A percentile compares a stretch with the other conserved stretches of the same genome.
Evolutionary conservation across 2,329 filamentous ascomycete species (phyloP).

Genomic region (Sarocladium kiliense): DNA sequence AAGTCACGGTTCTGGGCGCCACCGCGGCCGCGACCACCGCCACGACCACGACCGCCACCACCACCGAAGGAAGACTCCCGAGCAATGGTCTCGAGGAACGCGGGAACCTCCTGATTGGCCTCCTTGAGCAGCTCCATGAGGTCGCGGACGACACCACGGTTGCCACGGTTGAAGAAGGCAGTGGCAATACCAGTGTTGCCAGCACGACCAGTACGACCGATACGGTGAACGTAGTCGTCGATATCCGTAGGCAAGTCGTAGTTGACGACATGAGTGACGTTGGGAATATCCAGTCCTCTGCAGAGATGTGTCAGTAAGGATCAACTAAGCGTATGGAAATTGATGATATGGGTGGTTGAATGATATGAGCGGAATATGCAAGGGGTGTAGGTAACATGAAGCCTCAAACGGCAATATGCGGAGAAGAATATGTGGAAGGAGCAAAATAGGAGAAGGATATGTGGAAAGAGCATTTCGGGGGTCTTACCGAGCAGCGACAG

Average conservation of each 20-base stretch:
- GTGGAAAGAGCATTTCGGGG: background rate
- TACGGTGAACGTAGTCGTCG: constrained; percentile 98
- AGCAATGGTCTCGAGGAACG: constrained; percentile 95
- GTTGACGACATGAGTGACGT: constrained; percentile 96
- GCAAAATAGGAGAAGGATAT: background rate
- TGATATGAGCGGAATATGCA: too few relatives aligned
- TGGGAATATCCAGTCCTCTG: constrained; percentile 83
- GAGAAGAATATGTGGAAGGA: background rate
- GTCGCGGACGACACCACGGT: constrained; percentile 95
- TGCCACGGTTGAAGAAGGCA: constrained; percentile 99
- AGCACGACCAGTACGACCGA: constrained; percentile 98
- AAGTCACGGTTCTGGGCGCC: constrained; percentile 79
- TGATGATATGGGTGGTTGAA: too few relatives aligned
- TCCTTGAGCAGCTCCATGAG: constrained; percentile 98
- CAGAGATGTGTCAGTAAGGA: background rate
- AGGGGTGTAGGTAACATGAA: too few relatives aligned
- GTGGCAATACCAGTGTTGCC: constrained; percentile 98
- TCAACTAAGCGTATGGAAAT: too few relatives aligned
- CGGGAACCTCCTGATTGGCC: constrained; percentile 92
- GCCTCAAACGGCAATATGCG: too few relatives aligned
- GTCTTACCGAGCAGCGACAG: constrained; percentile 67
- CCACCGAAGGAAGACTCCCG: constrained; percentile 86
- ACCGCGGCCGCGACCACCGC: constrained; percentile 49
- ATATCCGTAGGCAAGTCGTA: constrained; percentile 99
- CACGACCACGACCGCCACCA: constrained; percentile 58